Evolutionary conservation across 1,139 yeast genomes (phyloP), one percentile per base, ranked within the genome.

Genomic region (Saccharomyces hybrid): DNA sequence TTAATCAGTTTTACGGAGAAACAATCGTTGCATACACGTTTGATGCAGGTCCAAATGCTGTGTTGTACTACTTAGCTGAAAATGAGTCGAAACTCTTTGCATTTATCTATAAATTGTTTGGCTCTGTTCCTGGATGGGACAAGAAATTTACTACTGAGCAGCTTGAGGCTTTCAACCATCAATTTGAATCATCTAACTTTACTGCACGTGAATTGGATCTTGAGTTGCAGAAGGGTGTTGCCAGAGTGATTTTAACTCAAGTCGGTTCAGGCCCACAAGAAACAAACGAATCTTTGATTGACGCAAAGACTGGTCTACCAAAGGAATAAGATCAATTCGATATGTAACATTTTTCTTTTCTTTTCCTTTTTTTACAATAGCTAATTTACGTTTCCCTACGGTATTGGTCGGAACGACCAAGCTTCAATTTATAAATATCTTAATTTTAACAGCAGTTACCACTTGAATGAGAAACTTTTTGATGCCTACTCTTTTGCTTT

Each of bases 31-130:
- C 98, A 41, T 93, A 93, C 72, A 95, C 99, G 2, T 93, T 87
- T 67, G 99, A 93, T 71, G 99, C 99, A 44, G 99, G 99, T 66
- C 99, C 99, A 70, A 93, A 93, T 73, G 96, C 97, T 13, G 99
- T 93, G 51, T 81, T 93, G 58, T 93, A 93, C 75, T 93, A 91
- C 70, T 83, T 85, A 67, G 79, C 79, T 61, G 76, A 83, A 62
- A 80, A 91, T 71, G 96, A 90, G 71, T 66, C 73, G 29, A 76
- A 76, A 60, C 84, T 93, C 9, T 77, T 85, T 64, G 81, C 87
- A 8, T 73, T 82, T 61, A 70, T 86, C 53, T 73, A 83, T 70
- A 73, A 75, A 56, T 71, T 80, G 56, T 82, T 88, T 64, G 69
- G 72, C 52, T 67, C 76, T 52, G 83, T 85, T 51, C 73, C 75